These are phyloP conservation scores for Solanum medicagineum DNA, from an alignment of 257 asterid genomes.

Conservation along the genomic window DNA sequence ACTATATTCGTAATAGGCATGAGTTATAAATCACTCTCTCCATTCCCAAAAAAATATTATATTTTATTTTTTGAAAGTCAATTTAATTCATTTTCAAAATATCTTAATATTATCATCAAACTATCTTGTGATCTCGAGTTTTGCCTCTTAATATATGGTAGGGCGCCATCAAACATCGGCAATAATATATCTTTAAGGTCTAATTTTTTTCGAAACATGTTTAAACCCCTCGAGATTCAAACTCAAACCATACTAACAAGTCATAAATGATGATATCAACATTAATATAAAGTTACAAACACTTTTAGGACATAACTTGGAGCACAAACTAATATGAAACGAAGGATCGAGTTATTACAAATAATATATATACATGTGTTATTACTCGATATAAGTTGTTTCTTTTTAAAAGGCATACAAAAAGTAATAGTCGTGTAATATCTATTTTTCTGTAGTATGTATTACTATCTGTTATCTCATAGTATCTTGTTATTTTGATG, in stretches of 20 bases:
- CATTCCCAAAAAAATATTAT: no score
- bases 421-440: neutral
- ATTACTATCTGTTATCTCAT: neutral
- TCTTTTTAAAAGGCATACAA: neutral
- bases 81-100: no score
- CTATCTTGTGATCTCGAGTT: neutral
- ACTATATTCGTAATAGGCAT: no score
- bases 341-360: neutral
- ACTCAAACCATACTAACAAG: neutral
- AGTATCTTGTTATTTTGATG: neutral
- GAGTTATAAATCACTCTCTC: no score
- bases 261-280: neutral
- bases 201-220: neutral
- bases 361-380: neutral
- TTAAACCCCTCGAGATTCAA: neutral
- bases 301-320: neutral
- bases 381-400: neutral
- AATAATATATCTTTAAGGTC: no score
- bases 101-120: no score
- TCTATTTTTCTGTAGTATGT: neutral
- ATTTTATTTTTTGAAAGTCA: no score
- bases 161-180: no score
- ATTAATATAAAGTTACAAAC: neutral
- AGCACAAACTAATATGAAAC: neutral
- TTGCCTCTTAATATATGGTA: no score